Evolutionary conservation across 2,329 filamentous ascomycete species (phyloP).

Genomic region (Dactylellina parvicollis): DNA sequence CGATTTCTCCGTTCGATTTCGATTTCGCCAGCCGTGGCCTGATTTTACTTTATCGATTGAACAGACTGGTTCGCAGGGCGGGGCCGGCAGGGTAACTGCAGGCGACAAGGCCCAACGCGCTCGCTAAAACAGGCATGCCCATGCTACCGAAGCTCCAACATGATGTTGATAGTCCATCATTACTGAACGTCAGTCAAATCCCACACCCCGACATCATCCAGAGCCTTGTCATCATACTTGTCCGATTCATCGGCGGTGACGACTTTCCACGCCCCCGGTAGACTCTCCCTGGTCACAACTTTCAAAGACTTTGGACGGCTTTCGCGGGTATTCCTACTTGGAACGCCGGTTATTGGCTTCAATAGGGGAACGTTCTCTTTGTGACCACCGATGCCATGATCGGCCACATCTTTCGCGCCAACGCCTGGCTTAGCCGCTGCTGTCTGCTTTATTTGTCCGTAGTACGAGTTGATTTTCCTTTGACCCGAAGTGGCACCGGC

Average conservation of each 20-base stretch:
- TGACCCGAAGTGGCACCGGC: neutral
- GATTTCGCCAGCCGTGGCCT: neutral
- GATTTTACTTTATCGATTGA: neutral
- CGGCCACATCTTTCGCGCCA: neutral
- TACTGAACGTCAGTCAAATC: conserved; percentile 30
- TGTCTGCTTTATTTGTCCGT: conserved; percentile 28
- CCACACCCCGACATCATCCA: conserved; percentile 27
- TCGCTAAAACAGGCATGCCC: neutral
- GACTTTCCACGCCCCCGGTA: conserved; percentile 41
- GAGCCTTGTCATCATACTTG: conserved; percentile 27
- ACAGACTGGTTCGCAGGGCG: neutral
- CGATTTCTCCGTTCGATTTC: neutral
- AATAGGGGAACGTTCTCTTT: conserved; percentile 17
- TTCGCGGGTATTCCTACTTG: neutral
- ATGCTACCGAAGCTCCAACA: neutral
- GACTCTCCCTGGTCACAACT: conserved; percentile 26
- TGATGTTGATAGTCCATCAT: neutral
- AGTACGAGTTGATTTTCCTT: conserved; percentile 28
- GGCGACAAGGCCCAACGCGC: neutral
- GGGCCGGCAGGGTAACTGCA: neutral
- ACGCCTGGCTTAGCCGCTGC: neutral
- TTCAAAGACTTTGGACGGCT: conserved; percentile 2
- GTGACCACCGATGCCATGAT: neutral
- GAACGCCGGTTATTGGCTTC: neutral
- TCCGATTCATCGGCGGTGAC: neutral